These are phyloP conservation scores for Coprinopsis sp. DNA, from an alignment of 768 basidiomycete species.

Conservation along the genomic window DNA sequence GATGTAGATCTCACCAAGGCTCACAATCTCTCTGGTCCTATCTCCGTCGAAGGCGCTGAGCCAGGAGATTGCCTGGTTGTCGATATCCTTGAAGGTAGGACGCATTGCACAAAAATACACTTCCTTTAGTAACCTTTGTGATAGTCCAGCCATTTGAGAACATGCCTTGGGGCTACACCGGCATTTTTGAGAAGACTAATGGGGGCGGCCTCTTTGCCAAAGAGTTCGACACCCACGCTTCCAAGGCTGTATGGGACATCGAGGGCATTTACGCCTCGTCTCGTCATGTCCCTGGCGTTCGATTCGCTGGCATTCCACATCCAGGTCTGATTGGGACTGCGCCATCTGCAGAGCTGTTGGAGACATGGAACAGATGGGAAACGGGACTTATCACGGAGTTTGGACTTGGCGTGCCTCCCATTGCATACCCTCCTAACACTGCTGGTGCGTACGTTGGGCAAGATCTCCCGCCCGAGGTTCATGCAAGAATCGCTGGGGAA, in stretches of 20 bases:
- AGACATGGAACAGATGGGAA: constrained; percentile 73
- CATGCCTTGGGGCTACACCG: constrained; percentile 82
- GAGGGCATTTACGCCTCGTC: constrained; percentile 70
- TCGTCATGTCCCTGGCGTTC: constrained; percentile 74
- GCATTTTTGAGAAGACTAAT: constrained; percentile 70
- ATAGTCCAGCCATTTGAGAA: constrained; percentile 67
- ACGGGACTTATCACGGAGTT: constrained; percentile 54
- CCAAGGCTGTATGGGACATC: constrained; percentile 81
- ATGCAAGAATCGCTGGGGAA: constrained; percentile 53
- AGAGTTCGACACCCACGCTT: constrained; percentile 66
- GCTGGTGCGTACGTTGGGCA: constrained; percentile 68
- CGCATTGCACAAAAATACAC: too few relatives aligned
- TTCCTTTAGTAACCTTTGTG: constrained; percentile 40
- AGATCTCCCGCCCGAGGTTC: constrained; percentile 43
- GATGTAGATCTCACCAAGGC: constrained; percentile 60
- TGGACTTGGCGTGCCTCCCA: constrained; percentile 48
- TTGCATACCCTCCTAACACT: constrained; percentile 59
- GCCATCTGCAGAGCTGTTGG: constrained; percentile 67
- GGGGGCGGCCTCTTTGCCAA: constrained; percentile 68
- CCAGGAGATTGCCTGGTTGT: constrained; percentile 79
- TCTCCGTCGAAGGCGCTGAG: constrained; percentile 70
- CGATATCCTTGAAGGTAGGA: constrained; percentile 68
- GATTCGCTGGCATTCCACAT: constrained; percentile 74
- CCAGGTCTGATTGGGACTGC: constrained; percentile 76
- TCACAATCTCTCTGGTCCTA: constrained; percentile 74